Percentiles rank a stretch among this genome's conserved stretches.
phyloP scores from a whole-genome alignment of 2,329 filamentous ascomycete species.

The Chaetomium sp. region DNA sequence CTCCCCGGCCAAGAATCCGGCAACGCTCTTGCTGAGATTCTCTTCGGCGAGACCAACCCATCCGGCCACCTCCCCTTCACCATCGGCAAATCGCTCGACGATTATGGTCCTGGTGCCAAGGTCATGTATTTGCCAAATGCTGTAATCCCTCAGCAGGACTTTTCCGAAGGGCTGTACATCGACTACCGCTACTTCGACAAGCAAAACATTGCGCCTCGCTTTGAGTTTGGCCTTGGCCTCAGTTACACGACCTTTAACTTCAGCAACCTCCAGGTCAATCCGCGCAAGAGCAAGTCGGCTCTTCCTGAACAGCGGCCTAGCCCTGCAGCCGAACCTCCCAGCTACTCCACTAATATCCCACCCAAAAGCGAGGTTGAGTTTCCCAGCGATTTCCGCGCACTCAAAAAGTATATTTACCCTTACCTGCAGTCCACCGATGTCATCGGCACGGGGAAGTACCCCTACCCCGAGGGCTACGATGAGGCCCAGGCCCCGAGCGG shows the following conservation, averaged over 20 bases:
- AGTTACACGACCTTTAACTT: slow-evolving; percentile 72
- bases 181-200: slow-evolving; percentile 90
- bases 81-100: slow-evolving; percentile 64
- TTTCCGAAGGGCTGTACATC: slow-evolving; percentile 74
- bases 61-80: slow-evolving; percentile 86
- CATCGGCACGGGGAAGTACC: slow-evolving; percentile 34
- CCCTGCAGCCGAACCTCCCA: slow-evolving; percentile 44
- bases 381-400: slow-evolving; percentile 51
- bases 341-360: slow-evolving; percentile 48
- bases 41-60: slow-evolving; percentile 69
- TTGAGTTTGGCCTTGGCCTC: slow-evolving; percentile 80
- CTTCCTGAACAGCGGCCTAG: slow-evolving; percentile 33
- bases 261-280: slow-evolving; percentile 43
- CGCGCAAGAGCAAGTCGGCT: slow-evolving; percentile 40
- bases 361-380: slow-evolving; percentile 52
- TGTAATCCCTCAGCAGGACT: slow-evolving; percentile 72
- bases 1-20: slow-evolving; percentile 84
- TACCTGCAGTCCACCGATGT: slow-evolving; percentile 52
- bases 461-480: slow-evolving; percentile 52
- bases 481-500: slow-evolving; percentile 44
- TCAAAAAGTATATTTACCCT: slow-evolving; percentile 68
- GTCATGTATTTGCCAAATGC: slow-evolving; percentile 64
- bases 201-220: slow-evolving; percentile 65
- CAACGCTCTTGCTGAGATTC: slow-evolving; percentile 68
- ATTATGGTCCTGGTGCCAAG: slow-evolving; percentile 68